phyloP scores from a whole-genome alignment of 495 filamentous ascomycete genomes.

The Jackrogersella multiformis region DNA sequence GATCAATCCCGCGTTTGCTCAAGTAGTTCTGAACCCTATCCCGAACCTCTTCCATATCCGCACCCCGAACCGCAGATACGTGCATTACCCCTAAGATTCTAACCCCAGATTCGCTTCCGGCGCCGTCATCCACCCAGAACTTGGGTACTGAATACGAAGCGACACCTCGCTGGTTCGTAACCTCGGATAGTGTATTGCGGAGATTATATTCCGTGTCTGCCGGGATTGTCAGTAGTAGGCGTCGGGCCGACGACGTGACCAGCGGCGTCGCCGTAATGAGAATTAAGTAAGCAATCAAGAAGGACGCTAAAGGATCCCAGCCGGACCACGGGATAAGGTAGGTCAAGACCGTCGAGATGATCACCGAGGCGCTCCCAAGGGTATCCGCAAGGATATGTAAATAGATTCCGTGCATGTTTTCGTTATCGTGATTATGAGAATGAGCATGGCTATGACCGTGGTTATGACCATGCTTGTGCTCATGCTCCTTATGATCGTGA shows the following conservation, averaged over 20 bases:
- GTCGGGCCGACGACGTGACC: conserved; percentile 82
- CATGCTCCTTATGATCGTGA: conserved; percentile 36
- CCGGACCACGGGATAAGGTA: conserved; percentile 87
- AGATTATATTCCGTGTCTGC: conserved; percentile 88
- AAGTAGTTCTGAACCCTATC: conserved; percentile 70
- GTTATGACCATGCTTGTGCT: conserved; percentile 52
- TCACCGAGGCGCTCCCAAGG: conserved; percentile 91
- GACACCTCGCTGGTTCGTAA: conserved; percentile 84
- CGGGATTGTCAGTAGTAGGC: conserved; percentile 83
- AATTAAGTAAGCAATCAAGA: conserved; percentile 92
- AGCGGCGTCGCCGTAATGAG: conserved; percentile 88
- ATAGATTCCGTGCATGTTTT: conserved; percentile 99
- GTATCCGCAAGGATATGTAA: conserved; percentile 96
- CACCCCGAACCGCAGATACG: conserved; percentile 73
- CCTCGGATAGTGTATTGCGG: conserved; percentile 82
- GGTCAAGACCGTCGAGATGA: conserved; percentile 88
- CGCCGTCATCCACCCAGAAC: conserved; percentile 91
- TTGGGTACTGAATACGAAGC: conserved; percentile 85
- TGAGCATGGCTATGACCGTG: conserved; percentile 52
- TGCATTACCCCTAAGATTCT: conserved; percentile 81
- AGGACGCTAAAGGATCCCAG: conserved; percentile 96
- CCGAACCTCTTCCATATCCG: conserved; percentile 80
- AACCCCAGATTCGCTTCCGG: conserved; percentile 54
- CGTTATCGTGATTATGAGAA: conserved; percentile 76
- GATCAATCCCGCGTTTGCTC: conserved; percentile 69